phyloP scores from a whole-genome alignment of 805 yeast genomes.

The Helenozyma rhizophorensis region DNA sequence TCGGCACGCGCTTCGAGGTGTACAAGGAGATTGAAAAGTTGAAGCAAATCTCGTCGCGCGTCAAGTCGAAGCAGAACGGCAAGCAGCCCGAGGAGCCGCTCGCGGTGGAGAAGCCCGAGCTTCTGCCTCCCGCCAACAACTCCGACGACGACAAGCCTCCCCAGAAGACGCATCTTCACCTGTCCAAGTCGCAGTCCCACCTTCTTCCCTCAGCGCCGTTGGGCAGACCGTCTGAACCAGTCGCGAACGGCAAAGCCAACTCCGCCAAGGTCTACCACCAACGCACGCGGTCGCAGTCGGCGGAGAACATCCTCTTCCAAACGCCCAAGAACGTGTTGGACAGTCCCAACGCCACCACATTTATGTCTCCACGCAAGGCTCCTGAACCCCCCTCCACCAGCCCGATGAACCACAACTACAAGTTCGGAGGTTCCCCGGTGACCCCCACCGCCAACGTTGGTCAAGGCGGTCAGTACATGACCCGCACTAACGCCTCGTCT shows the following conservation, averaged over 20 bases:
- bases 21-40: slow-evolving; percentile 81
- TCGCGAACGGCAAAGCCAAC: slow-evolving; percentile 8
- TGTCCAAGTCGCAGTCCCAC: slow-evolving; percentile 12
- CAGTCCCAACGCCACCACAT: slow-evolving; percentile 24
- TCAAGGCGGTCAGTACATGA: slow-evolving; percentile 14
- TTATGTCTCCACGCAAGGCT: slow-evolving; percentile 67
- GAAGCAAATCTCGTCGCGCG: slow-evolving; percentile 23
- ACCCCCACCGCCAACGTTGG: slow-evolving; percentile 4
- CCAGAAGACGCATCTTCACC: too few species aligned
- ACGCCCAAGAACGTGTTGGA: slow-evolving; percentile 5
- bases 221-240: slow-evolving; percentile 1
- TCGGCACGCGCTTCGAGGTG: slow-evolving; percentile 93
- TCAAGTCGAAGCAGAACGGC: slow-evolving; percentile 1
- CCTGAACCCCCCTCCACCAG: slow-evolving; percentile 58
- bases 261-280: slow-evolving; percentile 24
- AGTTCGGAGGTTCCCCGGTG: slow-evolving; percentile 27
- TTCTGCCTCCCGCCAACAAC: slow-evolving; percentile 11
- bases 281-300: slow-evolving; percentile 48
- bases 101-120: not conserved
- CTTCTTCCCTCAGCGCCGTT: slow-evolving; percentile 42
- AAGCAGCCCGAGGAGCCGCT: not conserved
- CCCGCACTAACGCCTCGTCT: slow-evolving; percentile 23
- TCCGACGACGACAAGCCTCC: slow-evolving; percentile 16
- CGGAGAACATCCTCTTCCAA: slow-evolving; percentile 35
- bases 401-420: slow-evolving; percentile 25